phyloP scores from a whole-genome alignment of 2,329 filamentous ascomycete species.

The Trichoderma breve region DNA sequence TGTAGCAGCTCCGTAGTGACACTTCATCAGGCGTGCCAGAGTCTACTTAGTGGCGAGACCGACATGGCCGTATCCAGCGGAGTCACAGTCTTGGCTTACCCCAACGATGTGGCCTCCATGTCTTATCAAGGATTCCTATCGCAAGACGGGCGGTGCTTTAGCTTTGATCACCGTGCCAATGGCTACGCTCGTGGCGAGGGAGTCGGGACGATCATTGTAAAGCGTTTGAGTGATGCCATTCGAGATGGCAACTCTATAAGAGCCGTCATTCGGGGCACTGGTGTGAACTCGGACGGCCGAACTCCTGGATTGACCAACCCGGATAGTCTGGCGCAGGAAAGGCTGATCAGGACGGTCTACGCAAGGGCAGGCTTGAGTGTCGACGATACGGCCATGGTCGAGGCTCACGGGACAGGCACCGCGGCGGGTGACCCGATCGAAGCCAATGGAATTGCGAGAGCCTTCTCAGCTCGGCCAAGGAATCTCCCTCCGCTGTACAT shows the following conservation, averaged over 20 bases:
- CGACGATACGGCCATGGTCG: conserved; percentile 30
- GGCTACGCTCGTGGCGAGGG: conserved; percentile 48
- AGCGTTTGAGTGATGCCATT: conserved; percentile 43
- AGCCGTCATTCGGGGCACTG: conserved; percentile 36
- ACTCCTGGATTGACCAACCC: conserved; percentile 40
- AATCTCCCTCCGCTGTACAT: conserved; percentile 6
- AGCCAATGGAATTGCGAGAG: conserved; percentile 17
- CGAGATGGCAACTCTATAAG: conserved; percentile 41
- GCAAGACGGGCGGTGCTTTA: conserved; percentile 19
- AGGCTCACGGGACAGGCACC: conserved; percentile 43
- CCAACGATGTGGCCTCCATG: conserved; percentile 19
- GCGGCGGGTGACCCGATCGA: conserved; percentile 31
- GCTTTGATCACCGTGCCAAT: conserved; percentile 41
- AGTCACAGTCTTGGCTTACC: conserved; percentile 39
- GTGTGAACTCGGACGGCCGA: conserved; percentile 41
- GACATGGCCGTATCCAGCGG: conserved; percentile 41
- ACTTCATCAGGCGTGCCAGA: conserved; percentile 40
- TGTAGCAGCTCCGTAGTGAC: conserved; percentile 49
- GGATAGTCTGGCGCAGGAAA: conserved; percentile 22
- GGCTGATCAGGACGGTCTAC: conserved; percentile 33
- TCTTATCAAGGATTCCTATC: conserved; percentile 9
- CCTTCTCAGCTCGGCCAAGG: conserved; percentile 16
- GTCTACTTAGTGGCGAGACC: conserved; percentile 27
- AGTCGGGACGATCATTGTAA: conserved; percentile 43
- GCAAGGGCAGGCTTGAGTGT: conserved; percentile 30